Evolutionary conservation across 1,284 basidiomycete genomes (phyloP), one percentile per base, ranked within the genome.

Genomic region (Ganoderma leucocontextum): DNA sequence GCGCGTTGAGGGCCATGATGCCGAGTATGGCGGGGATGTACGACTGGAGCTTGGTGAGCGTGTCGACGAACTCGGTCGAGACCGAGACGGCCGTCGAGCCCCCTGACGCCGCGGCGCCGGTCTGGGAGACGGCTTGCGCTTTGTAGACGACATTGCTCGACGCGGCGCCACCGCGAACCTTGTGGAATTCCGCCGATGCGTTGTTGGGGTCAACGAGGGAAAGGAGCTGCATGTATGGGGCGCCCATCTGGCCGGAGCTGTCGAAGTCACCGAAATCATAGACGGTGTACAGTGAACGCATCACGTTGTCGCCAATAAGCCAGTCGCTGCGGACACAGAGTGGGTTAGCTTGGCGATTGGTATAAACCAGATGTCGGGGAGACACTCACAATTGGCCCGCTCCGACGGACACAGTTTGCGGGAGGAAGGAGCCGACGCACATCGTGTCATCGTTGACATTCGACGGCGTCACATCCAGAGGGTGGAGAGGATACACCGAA

Each of bases 251-350:
- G 47, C 86, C 86, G 5, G 84, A 81, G 13, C 83, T 78, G 75
- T 90, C 86, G 74, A 89, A 94, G 80, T 95, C 92, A 29, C 95
- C 95, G 76, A 94, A 95, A 79, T 96, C 92, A 78, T 95, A 96
- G 64, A 96, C 82, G 17, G 93, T 88, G 81, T 96, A 96, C 52
- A 94, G 81, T 9, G 94, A 94, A 65, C 95, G 92, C 68, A 95
- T 84, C 77, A 94, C 86, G 75, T 92, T 93, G 79, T 92, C 93
- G 41, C 95, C 95, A 59, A 96, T 80, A 64, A 96, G 83, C 89
- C 91, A 91, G 76, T 94, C 92, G 75, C 91, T 93, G 52, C 9
- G 70, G 33, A 67, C 38, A 44, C 53, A 67, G 38, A 68, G n/a
- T 38, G 67, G 7, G 47, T 64, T 25, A 67, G 66, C 58, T 15